Evolutionary conservation across 2,329 filamentous ascomycete species (phyloP).

Genomic region (Boeremia exigua): DNA sequence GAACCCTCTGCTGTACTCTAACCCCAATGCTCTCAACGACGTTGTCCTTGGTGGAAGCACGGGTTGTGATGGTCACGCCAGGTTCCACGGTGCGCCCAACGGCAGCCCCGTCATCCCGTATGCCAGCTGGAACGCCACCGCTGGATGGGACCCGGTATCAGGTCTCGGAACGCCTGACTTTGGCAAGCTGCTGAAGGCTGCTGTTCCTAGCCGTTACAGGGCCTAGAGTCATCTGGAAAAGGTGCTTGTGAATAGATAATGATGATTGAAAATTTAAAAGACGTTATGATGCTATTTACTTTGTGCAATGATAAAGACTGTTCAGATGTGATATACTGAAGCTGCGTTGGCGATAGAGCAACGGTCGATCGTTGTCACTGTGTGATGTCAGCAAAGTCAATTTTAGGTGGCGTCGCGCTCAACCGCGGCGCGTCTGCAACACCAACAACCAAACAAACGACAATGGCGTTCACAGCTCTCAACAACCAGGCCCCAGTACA

Average conservation of each 20-base stretch:
- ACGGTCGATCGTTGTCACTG: not conserved
- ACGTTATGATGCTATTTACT: too few species aligned
- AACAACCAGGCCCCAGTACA: slow-evolving; percentile 21
- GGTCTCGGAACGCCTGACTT: slow-evolving; percentile 43
- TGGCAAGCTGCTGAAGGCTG: slow-evolving; percentile 37
- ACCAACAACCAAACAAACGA: slow-evolving; percentile 12
- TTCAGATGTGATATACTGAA: too few species aligned
- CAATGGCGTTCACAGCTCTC: slow-evolving; percentile 34
- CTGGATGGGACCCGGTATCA: slow-evolving; percentile 46
- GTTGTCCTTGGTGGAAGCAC: slow-evolving; percentile 43
- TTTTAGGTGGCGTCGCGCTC: slow-evolving; percentile 5
- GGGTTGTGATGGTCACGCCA: slow-evolving; percentile 45
- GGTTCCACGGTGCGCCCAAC: slow-evolving; percentile 32
- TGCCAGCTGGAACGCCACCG: slow-evolving; percentile 38
- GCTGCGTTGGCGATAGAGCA: not conserved
- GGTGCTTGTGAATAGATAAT: not conserved
- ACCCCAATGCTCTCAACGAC: slow-evolving; percentile 57
- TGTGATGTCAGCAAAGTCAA: slow-evolving; percentile 16
- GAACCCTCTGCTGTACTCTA: slow-evolving; percentile 64
- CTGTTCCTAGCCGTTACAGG: slow-evolving; percentile 30
- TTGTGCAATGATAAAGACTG: too few species aligned
- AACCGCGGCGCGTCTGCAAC: slow-evolving; percentile 17
- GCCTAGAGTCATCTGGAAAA: slow-evolving; percentile 13
- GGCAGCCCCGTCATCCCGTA: slow-evolving; percentile 42
- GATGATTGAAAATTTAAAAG: not conserved